A percentile compares a stretch with the other conserved stretches of the same genome.
phyloP scores from a whole-genome alignment of 2,329 filamentous ascomycete genomes.

The Colletotrichum siamense region DNA sequence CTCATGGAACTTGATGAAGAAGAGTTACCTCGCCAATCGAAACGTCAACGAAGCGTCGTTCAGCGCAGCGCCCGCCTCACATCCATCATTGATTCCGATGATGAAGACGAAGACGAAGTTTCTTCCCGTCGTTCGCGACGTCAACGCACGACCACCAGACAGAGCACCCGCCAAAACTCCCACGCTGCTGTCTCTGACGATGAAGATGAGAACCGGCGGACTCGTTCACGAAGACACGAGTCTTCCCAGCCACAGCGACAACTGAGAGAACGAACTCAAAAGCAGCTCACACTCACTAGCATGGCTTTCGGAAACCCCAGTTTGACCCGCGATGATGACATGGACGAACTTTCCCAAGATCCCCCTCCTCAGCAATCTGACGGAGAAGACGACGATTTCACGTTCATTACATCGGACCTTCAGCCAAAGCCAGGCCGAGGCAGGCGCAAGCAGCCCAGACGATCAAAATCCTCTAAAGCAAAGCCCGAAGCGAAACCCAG shows the following conservation, averaged over 20 bases:
- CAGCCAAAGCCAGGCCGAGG: constrained; percentile 6
- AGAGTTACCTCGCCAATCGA: neutral
- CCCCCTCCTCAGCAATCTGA: constrained; percentile 28
- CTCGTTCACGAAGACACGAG: neutral
- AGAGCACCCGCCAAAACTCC: neutral
- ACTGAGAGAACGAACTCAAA: constrained; percentile 26
- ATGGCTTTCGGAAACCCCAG: constrained; percentile 28
- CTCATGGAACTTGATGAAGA: constrained; percentile 4
- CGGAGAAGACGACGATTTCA: constrained; percentile 38
- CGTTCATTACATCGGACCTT: constrained; percentile 43
- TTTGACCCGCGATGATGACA: constrained; percentile 10
- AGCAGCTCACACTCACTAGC: constrained; percentile 28
- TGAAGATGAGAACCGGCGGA: neutral
- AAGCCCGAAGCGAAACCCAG: constrained; percentile 21
- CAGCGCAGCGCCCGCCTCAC: neutral
- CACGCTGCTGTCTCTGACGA: neutral
- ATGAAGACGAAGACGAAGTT: neutral
- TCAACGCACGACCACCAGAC: neutral
- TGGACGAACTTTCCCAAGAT: constrained; percentile 38
- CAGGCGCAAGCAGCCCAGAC: constrained; percentile 23
- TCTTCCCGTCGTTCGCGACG: constrained; percentile 2
- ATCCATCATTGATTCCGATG: neutral
- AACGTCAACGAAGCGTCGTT: neutral
- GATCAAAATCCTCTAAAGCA: constrained; percentile 15
- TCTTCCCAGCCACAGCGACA: neutral